Conservation (phyloP, 164 flowering plant genomes). For the Stephania yunnanensis region DNA sequence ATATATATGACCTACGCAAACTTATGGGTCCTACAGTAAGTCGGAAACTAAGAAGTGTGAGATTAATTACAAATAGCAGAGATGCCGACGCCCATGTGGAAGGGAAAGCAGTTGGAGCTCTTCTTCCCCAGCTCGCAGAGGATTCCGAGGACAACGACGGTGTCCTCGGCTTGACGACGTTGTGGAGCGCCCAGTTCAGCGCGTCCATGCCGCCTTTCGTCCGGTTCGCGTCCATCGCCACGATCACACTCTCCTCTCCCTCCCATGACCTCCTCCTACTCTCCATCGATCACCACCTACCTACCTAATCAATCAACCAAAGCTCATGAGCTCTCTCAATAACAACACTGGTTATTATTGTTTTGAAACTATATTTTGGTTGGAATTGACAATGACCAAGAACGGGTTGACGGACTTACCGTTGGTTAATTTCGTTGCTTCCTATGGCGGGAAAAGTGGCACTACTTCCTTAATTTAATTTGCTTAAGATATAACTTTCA, state of each 20-base stretch:
- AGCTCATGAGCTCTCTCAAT: too few species aligned
- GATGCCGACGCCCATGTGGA: constrained; percentile 26
- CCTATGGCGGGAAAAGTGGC: constrained; percentile 4
- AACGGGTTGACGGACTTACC: background rate
- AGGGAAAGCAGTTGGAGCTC: constrained; percentile 34
- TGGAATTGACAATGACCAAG: too few species aligned
- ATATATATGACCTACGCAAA: too few species aligned
- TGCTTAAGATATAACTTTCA: too few species aligned
- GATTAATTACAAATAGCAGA: constrained; percentile 26
- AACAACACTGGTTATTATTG: too few species aligned
- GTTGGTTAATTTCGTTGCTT: constrained; percentile 8
- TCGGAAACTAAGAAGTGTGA: too few species aligned
- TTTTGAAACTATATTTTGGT: too few species aligned
- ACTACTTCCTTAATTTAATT: too few species aligned
- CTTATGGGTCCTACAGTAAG: too few species aligned
- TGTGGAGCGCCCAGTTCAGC: constrained; percentile 37
- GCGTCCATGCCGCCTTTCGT: constrained; percentile 25
- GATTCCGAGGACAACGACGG: constrained; percentile 36
- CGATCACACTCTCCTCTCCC: constrained; percentile 38
- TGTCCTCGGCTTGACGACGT: constrained; percentile 40
- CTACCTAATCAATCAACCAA: too few species aligned
- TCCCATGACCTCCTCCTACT: background rate
- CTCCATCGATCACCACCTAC: background rate
- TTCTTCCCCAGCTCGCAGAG: constrained; percentile 30
- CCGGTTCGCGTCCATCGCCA: constrained; percentile 37